phyloP scores from a whole-genome alignment of 805 yeast species.

The Lachancea sp. region DNA sequence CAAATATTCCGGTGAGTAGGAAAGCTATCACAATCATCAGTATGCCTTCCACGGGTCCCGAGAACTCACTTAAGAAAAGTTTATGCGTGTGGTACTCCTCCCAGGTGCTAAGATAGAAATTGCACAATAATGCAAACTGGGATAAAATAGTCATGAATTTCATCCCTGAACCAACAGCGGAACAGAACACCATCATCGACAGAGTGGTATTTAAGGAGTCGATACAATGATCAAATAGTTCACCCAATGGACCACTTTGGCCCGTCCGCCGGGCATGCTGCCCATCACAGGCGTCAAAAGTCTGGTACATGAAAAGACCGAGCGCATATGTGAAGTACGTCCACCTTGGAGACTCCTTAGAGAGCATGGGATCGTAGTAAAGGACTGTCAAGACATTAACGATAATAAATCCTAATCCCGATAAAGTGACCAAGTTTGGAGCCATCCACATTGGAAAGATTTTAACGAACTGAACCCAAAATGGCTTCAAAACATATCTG shows the following conservation, averaged over 20 bases:
- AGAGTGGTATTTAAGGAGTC: constrained; percentile 74
- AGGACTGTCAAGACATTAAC: constrained; percentile 58
- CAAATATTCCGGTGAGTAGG: constrained; percentile 57
- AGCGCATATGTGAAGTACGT: constrained; percentile 69
- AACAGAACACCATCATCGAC: constrained; percentile 64
- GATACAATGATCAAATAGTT: constrained; percentile 84
- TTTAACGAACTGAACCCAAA: constrained; percentile 68
- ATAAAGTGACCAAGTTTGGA: constrained; percentile 81
- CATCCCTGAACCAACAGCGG: constrained; percentile 73
- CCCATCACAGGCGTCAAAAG: constrained; percentile 95
- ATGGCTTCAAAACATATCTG: constrained; percentile 68
- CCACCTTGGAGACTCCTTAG: constrained; percentile 63
- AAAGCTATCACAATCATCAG: constrained; percentile 52
- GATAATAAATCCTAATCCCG: constrained; percentile 69
- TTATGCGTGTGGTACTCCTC: constrained; percentile 90
- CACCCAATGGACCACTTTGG: constrained; percentile 93
- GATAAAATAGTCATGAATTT: constrained; percentile 53
- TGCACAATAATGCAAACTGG: constrained; percentile 68
- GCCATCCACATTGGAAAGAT: constrained; percentile 86
- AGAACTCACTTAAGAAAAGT: constrained; percentile 65
- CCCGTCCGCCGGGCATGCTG: constrained; percentile 92
- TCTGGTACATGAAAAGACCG: constrained; percentile 84
- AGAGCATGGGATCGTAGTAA: constrained; percentile 64
- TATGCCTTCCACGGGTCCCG: constrained; percentile 96
- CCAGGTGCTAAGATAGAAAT: constrained; percentile 90